A percentile compares a stretch with the other conserved stretches of the same genome.
These are phyloP conservation scores for Ophiocordyceps australis DNA, from an alignment of 2,329 filamentous ascomycete species.

Conservation along the genomic window DNA sequence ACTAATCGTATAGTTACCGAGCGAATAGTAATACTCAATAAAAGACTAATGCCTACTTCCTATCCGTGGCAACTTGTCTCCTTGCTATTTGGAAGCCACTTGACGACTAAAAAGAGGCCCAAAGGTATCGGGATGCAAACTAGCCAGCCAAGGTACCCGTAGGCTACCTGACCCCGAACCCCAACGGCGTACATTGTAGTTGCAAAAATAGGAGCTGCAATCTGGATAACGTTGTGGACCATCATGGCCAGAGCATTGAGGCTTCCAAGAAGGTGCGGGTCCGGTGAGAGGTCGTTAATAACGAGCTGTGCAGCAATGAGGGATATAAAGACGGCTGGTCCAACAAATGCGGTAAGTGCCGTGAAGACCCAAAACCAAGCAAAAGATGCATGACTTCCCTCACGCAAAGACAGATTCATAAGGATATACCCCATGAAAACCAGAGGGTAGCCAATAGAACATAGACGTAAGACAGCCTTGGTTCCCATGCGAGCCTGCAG, in stretches of 20 bases:
- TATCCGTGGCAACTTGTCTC: no score
- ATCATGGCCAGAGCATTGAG: conserved; percentile 49
- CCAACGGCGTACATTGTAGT: conserved; percentile 52
- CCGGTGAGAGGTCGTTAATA: conserved; percentile 56
- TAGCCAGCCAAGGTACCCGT: conserved; percentile 33
- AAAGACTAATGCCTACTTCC: no score
- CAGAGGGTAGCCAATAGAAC: conserved; percentile 36
- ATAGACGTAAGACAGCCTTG: conserved; percentile 40
- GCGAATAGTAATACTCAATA: no score
- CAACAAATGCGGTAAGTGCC: conserved; percentile 25
- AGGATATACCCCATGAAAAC: conserved; percentile 42
- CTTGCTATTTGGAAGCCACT: conserved; percentile 9
- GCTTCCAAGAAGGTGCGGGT: conserved; percentile 43
- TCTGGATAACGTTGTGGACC: conserved; percentile 38
- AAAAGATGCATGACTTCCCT: conserved; percentile 15
- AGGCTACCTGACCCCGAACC: conserved; percentile 38
- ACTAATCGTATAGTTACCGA: no score
- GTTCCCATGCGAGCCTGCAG: conserved; percentile 51
- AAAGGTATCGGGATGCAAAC: conserved; percentile 13
- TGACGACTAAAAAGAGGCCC: conserved; percentile 8
- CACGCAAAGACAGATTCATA: conserved; percentile 26
- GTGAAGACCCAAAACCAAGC: conserved; percentile 36
- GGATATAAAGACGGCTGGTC: conserved; percentile 46
- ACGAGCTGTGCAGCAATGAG: conserved; percentile 57
- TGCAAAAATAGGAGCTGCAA: conserved; percentile 47